These are phyloP conservation scores for Penicillium flavigenum DNA, from an alignment of 495 filamentous ascomycete species.

Conservation along the genomic window DNA sequence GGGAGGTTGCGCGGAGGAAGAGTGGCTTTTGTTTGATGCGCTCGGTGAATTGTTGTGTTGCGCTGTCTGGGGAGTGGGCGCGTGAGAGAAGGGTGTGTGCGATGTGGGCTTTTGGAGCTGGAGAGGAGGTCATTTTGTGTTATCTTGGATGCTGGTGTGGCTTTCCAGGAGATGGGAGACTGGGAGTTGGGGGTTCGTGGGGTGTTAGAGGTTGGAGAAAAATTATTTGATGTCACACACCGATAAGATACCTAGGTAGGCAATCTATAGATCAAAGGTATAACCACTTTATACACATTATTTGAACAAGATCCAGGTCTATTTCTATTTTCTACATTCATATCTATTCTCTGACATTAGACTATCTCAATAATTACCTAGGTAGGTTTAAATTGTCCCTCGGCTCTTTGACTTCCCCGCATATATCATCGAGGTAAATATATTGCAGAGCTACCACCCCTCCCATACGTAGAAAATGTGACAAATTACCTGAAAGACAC, in stretches of 20 bases:
- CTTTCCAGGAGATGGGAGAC: not conserved
- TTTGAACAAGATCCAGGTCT: not conserved
- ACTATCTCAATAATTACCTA: not conserved
- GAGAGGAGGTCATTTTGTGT: constrained; percentile 30
- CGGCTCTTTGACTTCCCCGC: constrained; percentile 22
- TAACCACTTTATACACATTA: not conserved
- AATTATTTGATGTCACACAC: constrained; percentile 29
- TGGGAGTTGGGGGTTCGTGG: not conserved
- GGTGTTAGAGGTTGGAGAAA: constrained; percentile 14
- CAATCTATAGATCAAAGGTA: constrained; percentile 1
- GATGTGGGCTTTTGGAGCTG: constrained; percentile 45
- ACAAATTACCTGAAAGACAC: not conserved
- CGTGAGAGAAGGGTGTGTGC: constrained; percentile 67
- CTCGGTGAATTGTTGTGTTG: constrained; percentile 69
- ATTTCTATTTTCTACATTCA: not conserved
- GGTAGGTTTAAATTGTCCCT: constrained; percentile 6
- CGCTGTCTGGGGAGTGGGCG: constrained; percentile 70
- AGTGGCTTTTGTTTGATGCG: constrained; percentile 82
- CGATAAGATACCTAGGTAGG: constrained; percentile 19
- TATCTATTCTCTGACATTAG: not conserved
- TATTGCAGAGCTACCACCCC: not conserved
- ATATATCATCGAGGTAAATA: constrained; percentile 10
- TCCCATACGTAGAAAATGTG: not conserved
- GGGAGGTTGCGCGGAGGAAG: constrained; percentile 69
- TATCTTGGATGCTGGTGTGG: not conserved